Evolutionary conservation across 495 filamentous ascomycete genomes (phyloP).

Genomic region (Lepidopterella palustris): DNA sequence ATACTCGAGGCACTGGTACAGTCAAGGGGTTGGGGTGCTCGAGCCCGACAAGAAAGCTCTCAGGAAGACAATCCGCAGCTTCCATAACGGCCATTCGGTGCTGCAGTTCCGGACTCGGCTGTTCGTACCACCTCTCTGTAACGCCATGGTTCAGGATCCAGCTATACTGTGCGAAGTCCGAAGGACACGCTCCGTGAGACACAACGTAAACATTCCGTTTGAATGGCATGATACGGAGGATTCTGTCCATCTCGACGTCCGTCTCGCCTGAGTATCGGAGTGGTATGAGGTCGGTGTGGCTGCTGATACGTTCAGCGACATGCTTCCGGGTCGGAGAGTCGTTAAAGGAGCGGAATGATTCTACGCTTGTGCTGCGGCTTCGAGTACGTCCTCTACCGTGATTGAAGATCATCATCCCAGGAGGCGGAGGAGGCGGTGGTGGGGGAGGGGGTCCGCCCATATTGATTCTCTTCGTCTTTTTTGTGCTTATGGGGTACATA

Average conservation of each 20-base stretch:
- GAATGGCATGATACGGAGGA: slow-evolving; percentile 12
- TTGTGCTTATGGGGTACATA: slow-evolving; percentile 2
- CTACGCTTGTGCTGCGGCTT: slow-evolving; percentile 9
- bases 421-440: slow-evolving; percentile 1
- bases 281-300: slow-evolving; percentile 11
- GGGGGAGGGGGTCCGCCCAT: background rate
- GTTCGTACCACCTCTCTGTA: background rate
- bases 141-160: background rate
- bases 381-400: background rate
- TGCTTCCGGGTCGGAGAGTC: background rate
- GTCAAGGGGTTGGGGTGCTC: slow-evolving; percentile 4
- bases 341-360: background rate
- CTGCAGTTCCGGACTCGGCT: background rate
- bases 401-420: background rate
- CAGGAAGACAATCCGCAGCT: background rate
- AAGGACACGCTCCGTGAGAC: background rate
- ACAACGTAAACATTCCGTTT: slow-evolving; percentile 8
- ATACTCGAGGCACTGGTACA: slow-evolving; percentile 11
- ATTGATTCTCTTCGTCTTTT: background rate
- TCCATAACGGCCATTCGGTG: background rate
- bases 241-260: background rate
- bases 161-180: background rate
- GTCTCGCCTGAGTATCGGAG: slow-evolving; percentile 16
- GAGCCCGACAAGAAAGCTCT: background rate
- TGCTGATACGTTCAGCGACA: slow-evolving; percentile 1